These are phyloP conservation scores for Eucalyptus marginata DNA, from an alignment of 345 rosid genomes.

Conservation along the genomic window DNA sequence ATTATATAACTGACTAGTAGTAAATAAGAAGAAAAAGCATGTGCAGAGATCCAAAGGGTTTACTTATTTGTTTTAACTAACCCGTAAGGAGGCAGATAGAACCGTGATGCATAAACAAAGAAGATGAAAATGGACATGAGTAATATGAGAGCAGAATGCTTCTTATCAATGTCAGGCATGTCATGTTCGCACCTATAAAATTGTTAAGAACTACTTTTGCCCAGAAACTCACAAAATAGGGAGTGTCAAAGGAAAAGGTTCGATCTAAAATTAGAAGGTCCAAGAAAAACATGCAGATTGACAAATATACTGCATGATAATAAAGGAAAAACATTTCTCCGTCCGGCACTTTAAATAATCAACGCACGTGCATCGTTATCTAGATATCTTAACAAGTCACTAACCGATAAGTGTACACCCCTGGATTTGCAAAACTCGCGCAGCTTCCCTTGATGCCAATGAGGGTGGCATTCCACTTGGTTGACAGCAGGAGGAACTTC, in stretches of 20 bases:
- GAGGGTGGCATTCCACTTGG: conserved; percentile 85
- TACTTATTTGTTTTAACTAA: background rate
- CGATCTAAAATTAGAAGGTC: background rate
- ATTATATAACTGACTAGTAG: background rate
- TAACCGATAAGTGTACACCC: conserved; percentile 68
- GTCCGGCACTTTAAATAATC: background rate
- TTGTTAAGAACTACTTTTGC: background rate
- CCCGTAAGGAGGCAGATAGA: background rate
- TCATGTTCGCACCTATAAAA: background rate
- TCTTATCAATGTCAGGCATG: background rate
- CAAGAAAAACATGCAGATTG: background rate
- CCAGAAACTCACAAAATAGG: background rate
- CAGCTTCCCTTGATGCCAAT: conserved; percentile 71
- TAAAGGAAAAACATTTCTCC: background rate
- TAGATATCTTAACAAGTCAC: background rate
- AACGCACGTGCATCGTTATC: background rate
- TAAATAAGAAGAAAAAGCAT: background rate
- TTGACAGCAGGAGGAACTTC: conserved; percentile 75
- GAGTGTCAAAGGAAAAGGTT: background rate
- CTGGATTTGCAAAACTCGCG: conserved; percentile 59
- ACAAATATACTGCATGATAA: background rate
- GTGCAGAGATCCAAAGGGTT: background rate
- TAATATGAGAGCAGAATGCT: background rate
- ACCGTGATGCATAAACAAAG: background rate
- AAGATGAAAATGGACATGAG: background rate